These are phyloP conservation scores for Apiotrichum sp. DNA, from an alignment of 1,284 basidiomycete species.

Conservation along the genomic window DNA sequence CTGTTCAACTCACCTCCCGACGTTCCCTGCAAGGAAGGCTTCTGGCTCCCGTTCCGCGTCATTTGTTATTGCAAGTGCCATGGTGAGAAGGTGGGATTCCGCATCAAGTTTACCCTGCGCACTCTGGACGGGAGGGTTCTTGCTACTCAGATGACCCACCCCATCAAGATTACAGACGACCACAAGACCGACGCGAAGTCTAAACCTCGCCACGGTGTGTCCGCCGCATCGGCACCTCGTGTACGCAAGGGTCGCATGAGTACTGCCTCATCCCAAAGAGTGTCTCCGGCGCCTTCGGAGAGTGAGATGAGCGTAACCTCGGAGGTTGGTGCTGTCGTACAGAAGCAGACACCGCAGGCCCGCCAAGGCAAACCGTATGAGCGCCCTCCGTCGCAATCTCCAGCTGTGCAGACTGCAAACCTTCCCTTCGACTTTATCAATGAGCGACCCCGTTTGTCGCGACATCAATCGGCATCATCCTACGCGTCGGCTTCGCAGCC, in stretches of 20 bases:
- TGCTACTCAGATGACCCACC: constrained; percentile 74
- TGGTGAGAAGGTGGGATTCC: constrained; percentile 91
- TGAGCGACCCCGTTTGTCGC: constrained; percentile 21
- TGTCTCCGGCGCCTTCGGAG: constrained; percentile 39
- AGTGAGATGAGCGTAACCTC: constrained; percentile 38
- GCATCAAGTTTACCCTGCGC: constrained; percentile 82
- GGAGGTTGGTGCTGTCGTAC: constrained; percentile 37
- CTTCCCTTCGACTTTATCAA: constrained; percentile 25
- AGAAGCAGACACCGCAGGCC: constrained; percentile 37
- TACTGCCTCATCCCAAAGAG: constrained; percentile 33
- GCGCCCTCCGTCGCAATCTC: constrained; percentile 32
- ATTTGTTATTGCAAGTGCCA: constrained; percentile 99
- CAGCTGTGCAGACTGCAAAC: constrained; percentile 19
- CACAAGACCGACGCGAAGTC: constrained; percentile 68
- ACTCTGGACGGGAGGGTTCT: constrained; percentile 74
- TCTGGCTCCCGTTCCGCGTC: constrained; percentile 80
- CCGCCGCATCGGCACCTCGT: constrained; percentile 17
- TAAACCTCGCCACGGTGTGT: constrained; percentile 26
- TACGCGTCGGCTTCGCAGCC: constrained; percentile 11
- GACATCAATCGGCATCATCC: constrained; percentile 29
- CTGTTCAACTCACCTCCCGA: constrained; percentile 94
- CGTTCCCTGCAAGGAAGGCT: constrained; percentile 80
- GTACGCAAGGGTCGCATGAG: constrained; percentile 33
- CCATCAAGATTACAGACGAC: constrained; percentile 99
- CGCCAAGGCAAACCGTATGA: constrained; percentile 41